Evolutionary conservation across 1,139 yeast genomes (phyloP).

Genomic region (Kodamaea derodonti): DNA sequence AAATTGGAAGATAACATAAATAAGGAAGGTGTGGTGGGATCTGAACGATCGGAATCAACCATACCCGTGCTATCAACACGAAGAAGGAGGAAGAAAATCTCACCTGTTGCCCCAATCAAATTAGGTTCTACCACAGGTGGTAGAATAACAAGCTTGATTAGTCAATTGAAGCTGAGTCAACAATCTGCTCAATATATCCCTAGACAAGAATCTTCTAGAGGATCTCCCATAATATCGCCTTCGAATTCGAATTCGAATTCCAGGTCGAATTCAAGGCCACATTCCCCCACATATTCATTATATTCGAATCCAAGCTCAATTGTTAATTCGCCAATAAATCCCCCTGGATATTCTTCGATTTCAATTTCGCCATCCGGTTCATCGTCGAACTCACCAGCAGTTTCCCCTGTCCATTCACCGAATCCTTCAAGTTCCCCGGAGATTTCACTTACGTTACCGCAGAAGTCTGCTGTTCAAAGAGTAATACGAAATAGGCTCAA

Average conservation of each 20-base stretch:
- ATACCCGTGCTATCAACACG: conserved; percentile 7
- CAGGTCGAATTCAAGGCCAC: conserved; percentile 6
- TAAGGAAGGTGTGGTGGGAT: too few relatives aligned
- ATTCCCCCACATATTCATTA: conserved; percentile 1
- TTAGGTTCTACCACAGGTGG: conserved; percentile 4
- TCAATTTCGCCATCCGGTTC: not conserved
- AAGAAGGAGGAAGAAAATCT: conserved; percentile 23
- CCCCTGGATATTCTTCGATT: conserved; percentile 5
- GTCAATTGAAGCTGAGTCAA: conserved; percentile 19
- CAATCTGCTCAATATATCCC: not conserved
- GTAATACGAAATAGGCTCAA: conserved; percentile 50
- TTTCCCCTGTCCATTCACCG: conserved; percentile 8
- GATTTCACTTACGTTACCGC: conserved; percentile 26
- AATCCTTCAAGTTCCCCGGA: conserved; percentile 8
- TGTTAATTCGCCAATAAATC: too few relatives aligned
- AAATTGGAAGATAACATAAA: not conserved
- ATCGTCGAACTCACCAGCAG: conserved; percentile 1
- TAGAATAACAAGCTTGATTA: conserved; percentile 18
- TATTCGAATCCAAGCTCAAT: too few relatives aligned
- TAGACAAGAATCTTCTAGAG: not conserved
- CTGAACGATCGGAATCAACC: not conserved
- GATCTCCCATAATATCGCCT: not conserved
- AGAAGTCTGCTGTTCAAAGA: conserved; percentile 48
- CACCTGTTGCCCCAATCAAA: conserved; percentile 10
- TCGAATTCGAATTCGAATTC: conserved; percentile 4